phyloP scores from a whole-genome alignment of 1,139 yeast species.

The Taphrina confusa region DNA sequence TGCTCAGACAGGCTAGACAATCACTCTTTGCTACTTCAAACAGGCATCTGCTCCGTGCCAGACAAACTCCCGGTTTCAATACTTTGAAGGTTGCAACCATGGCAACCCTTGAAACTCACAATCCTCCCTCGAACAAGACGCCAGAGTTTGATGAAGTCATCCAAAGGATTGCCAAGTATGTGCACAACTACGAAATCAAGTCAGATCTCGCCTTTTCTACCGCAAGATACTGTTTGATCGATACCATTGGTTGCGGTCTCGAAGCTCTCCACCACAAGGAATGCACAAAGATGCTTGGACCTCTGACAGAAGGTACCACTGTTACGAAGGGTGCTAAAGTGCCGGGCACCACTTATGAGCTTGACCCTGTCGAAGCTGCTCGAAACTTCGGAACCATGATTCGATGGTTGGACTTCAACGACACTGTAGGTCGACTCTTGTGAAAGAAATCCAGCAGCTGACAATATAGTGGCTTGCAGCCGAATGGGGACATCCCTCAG shows the following conservation, averaged over 20 bases:
- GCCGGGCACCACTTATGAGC: conserved; percentile 55
- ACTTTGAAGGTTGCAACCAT: conserved; percentile 23
- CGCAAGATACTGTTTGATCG: conserved; percentile 53
- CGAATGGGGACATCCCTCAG: conserved; percentile 68
- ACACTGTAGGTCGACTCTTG: conserved; percentile 41
- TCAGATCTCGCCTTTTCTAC: conserved; percentile 53
- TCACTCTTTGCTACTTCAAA: conserved; percentile 10
- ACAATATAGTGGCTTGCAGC: conserved; percentile 61
- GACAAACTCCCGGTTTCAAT: conserved; percentile 19
- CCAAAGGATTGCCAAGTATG: conserved; percentile 55
- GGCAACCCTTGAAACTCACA: conserved; percentile 22
- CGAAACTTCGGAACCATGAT: conserved; percentile 59
- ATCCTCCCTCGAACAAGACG: conserved; percentile 31
- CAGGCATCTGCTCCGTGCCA: conserved; percentile 9
- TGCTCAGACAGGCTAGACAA: conserved; percentile 29
- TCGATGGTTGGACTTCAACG: conserved; percentile 63
- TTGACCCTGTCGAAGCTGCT: conserved; percentile 61
- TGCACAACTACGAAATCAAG: conserved; percentile 53
- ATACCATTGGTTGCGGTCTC: conserved; percentile 62
- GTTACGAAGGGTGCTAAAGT: conserved; percentile 59
- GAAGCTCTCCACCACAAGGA: conserved; percentile 59
- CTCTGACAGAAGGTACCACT: conserved; percentile 57
- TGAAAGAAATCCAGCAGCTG: not conserved
- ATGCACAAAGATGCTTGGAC: conserved; percentile 55
- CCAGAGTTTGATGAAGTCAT: conserved; percentile 51